Percentiles rank a stretch among this genome's conserved stretches.
Conservation (phyloP, 306 rosid genomes). For the Canavalia ensiformis region DNA sequence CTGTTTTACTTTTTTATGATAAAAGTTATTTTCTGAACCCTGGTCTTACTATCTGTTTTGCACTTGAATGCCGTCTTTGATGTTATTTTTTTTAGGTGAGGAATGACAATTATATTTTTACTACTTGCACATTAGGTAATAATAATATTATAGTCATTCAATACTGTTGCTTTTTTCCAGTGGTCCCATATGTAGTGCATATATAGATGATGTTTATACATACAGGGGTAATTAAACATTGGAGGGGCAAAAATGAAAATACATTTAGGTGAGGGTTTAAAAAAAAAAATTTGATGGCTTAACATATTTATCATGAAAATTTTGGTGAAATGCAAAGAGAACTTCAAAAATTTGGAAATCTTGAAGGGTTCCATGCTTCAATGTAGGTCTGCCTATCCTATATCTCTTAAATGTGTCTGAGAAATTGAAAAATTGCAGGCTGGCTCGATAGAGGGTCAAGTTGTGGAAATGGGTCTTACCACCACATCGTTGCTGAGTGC, state of each 20-base stretch:
- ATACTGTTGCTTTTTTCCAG: background rate
- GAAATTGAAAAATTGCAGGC: constrained; percentile 65
- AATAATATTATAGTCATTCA: constrained; percentile 3
- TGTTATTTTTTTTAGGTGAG: constrained; percentile 14
- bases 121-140: constrained; percentile 2
- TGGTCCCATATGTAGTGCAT: constrained; percentile 4
- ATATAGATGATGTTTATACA: constrained; percentile 17
- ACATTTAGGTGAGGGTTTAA: constrained; percentile 8
- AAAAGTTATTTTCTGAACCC: constrained; percentile 26
- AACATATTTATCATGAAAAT: background rate
- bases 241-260: background rate
- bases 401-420: constrained; percentile 32
- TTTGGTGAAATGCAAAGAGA: constrained; percentile 3
- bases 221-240: constrained; percentile 30
- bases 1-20: constrained; percentile 8
- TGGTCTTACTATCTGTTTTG: constrained; percentile 29
- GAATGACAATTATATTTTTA: constrained; percentile 16
- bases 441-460: constrained; percentile 93
- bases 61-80: constrained; percentile 10
- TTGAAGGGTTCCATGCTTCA: constrained; percentile 19
- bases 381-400: background rate
- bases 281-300: background rate
- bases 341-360: constrained; percentile 29
- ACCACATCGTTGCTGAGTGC: constrained; percentile 82
- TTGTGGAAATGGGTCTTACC: constrained; percentile 93